These are phyloP conservation scores for Populus deltoides DNA, from an alignment of 345 rosid species.

Conservation along the genomic window DNA sequence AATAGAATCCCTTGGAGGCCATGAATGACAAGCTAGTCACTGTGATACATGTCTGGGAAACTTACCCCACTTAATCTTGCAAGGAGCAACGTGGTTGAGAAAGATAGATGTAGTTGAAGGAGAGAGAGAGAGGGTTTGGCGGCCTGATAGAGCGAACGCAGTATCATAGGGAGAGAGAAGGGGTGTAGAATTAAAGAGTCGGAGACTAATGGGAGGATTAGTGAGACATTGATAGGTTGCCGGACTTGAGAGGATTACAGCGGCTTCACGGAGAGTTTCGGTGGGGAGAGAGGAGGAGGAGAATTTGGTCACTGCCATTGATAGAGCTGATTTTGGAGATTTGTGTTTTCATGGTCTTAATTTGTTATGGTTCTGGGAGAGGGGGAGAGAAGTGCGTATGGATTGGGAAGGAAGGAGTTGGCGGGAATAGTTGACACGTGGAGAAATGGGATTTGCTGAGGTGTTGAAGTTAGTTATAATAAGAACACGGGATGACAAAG, in stretches of 20 bases:
- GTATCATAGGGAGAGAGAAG: constrained; percentile 50
- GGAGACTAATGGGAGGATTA: constrained; percentile 35
- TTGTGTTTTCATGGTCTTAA: not conserved
- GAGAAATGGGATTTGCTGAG: not conserved
- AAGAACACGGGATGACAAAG: not conserved
- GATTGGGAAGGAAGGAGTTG: not conserved
- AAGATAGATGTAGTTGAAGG: constrained; percentile 28
- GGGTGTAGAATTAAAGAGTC: not conserved
- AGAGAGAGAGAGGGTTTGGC: constrained; percentile 36
- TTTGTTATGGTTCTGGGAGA: not conserved
- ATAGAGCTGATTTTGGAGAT: not conserved
- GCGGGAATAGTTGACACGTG: constrained; percentile 27
- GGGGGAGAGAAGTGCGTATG: not conserved
- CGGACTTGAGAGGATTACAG: constrained; percentile 29
- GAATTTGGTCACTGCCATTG: constrained; percentile 25
- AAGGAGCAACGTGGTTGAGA: constrained; percentile 35
- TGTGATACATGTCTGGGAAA: constrained; percentile 30
- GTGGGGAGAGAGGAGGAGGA: constrained; percentile 12
- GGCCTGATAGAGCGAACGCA: constrained; percentile 42
- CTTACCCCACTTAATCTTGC: constrained; percentile 32
- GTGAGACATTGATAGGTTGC: constrained; percentile 45
- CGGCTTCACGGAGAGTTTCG: constrained; percentile 23
- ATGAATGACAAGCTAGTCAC: constrained; percentile 40
- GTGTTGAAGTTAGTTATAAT: not conserved
- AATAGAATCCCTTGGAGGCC: constrained; percentile 26